phyloP scores from a whole-genome alignment of 306 rosid species.

The Lupinus albus region DNA sequence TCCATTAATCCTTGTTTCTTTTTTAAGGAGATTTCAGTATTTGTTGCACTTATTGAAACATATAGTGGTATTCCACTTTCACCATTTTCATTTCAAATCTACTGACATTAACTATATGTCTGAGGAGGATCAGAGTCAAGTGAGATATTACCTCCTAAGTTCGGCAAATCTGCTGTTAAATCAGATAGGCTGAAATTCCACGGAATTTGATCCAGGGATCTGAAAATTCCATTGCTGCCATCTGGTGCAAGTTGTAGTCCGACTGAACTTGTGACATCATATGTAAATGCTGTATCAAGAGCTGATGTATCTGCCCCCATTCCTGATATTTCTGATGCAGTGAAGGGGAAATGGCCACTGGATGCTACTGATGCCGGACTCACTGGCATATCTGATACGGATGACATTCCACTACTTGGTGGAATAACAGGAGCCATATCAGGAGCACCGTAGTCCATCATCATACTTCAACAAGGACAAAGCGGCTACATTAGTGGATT shows the following conservation, averaged over 20 bases:
- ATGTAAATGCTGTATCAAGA: conserved; percentile 83
- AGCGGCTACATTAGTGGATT: conserved; percentile 48
- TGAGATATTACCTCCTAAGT: conserved; percentile 78
- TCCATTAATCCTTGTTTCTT: conserved; percentile 8
- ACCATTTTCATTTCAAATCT: conserved; percentile 15
- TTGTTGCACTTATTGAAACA: background rate
- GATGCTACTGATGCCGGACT: conserved; percentile 98
- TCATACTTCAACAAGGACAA: conserved; percentile 64
- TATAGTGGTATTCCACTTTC: conserved; percentile 8
- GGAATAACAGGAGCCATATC: conserved; percentile 70
- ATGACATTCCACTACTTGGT: conserved; percentile 65
- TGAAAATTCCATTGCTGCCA: conserved; percentile 74
- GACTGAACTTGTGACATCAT: conserved; percentile 81
- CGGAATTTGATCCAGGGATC: conserved; percentile 86
- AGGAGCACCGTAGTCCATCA: conserved; percentile 71
- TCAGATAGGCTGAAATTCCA: conserved; percentile 94
- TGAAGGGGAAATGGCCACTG: conserved; percentile 95
- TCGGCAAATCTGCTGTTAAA: conserved; percentile 86
- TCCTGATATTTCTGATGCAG: conserved; percentile 91
- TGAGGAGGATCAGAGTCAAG: conserved; percentile 20
- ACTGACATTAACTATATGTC: conserved; percentile 2
- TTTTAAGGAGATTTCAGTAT: too few species aligned
- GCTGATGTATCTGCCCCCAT: conserved; percentile 82
- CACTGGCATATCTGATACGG: conserved; percentile 85
- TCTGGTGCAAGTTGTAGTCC: conserved; percentile 90